Evolutionary conservation across 2,329 filamentous ascomycete genomes (phyloP), one percentile per base, ranked within the genome.

Genomic region (Pseudogymnoascus sp.): DNA sequence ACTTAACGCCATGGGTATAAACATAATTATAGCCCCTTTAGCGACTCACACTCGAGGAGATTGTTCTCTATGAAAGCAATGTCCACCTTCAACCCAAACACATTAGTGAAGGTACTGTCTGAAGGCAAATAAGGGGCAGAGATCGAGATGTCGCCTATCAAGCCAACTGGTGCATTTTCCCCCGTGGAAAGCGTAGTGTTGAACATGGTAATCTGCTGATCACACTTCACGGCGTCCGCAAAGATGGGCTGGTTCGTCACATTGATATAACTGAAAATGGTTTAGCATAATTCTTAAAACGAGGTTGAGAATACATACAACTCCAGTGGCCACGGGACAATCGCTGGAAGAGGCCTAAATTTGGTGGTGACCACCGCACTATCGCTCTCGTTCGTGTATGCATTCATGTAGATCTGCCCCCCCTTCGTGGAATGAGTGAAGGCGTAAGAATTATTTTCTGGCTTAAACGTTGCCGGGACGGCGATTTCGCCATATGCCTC

Each of bases 161-260:
- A 70, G 0, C 59, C 63, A 35, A 74, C 68, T 1, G 76, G 73
- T 0, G 62, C 58, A 29, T 73, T 71, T 0, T 65, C 63, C 1
- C 66, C 68, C 0, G 70, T 69, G 0, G 77, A 75, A 2, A 80
- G 68, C 1, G 73, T 71, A 0, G 79, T 79, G 64, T 80, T 76
- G 69, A 77, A 81, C 9, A 79, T 62, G 10, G 76, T 70, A 10
- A 75, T 71, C 69, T 78, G 76, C 35, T 77, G 74, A 59, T 80
- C 77, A 68, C 78, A 81, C 0, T 68, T 65, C 44, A 70, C 68
- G 8, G 71, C 71, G 58, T 77, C 71, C 8, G 72, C 74, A 63
- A 80, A 80, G 4, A 72, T 73, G 1, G 80, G 79, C 68, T 84
- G 81, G 66, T 84, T 84, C 2, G 81, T 82, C 50, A 81, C 71